A percentile compares a stretch with the other conserved stretches of the same genome.
phyloP scores from a whole-genome alignment of 495 filamentous ascomycete genomes.

The Cudoniella acicularis region DNA sequence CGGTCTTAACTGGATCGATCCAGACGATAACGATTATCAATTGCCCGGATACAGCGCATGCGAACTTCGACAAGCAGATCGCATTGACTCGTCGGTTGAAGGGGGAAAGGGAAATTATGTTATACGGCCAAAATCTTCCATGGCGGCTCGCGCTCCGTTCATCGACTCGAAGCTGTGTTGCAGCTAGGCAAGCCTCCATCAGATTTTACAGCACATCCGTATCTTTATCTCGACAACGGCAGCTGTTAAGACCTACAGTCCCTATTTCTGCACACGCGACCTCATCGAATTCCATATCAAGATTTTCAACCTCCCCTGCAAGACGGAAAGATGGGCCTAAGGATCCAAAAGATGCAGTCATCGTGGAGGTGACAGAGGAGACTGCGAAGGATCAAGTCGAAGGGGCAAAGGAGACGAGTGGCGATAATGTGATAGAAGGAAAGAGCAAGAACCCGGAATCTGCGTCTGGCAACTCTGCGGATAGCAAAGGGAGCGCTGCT shows the following conservation, averaged over 20 bases:
- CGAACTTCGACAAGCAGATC: not conserved
- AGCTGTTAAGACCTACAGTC: constrained; percentile 3
- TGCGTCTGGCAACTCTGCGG: constrained; percentile 28
- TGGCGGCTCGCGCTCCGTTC: constrained; percentile 43
- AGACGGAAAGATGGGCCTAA: constrained; percentile 24
- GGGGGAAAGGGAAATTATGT: constrained; percentile 30
- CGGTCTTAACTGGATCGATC: no score
- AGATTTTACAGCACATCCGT: constrained; percentile 18
- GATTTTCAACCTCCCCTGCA: constrained; percentile 25
- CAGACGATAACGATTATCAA: no score
- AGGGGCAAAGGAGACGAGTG: constrained; percentile 40
- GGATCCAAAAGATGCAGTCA: constrained; percentile 34
- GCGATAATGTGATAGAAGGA: constrained; percentile 34
- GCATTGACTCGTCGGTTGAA: not conserved
- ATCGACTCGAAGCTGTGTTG: constrained; percentile 5
- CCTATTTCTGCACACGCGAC: not conserved
- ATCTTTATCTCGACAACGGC: not conserved
- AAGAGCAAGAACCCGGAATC: constrained; percentile 26
- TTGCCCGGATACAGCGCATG: not conserved
- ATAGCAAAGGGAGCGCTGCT: constrained; percentile 41
- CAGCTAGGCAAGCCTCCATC: constrained; percentile 10
- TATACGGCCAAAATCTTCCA: constrained; percentile 47
- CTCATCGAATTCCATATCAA: not conserved
- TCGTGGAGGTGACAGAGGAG: constrained; percentile 39
- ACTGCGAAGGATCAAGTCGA: constrained; percentile 47